These are phyloP conservation scores for Mortierella sp. DNA, from an alignment of 371 early-diverging fungal genomes.

Conservation along the genomic window DNA sequence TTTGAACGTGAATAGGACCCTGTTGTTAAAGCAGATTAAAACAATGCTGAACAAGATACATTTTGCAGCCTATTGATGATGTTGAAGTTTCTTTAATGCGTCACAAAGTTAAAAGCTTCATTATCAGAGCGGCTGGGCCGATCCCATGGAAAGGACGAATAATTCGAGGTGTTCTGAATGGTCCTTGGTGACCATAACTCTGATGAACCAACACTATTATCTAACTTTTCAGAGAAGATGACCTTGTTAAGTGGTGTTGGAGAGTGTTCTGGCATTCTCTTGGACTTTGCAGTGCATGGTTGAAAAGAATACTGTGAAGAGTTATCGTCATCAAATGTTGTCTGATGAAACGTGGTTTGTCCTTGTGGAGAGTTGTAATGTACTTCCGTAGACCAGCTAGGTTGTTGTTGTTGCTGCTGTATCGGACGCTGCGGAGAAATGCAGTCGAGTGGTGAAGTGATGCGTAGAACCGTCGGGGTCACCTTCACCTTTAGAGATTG, in stretches of 20 bases:
- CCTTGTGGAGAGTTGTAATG: no score
- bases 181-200: background rate
- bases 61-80: no score
- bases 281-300: background rate
- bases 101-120: background rate
- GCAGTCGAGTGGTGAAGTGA: conserved; percentile 3
- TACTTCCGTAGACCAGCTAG: no score
- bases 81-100: no score
- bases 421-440: background rate
- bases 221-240: background rate
- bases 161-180: background rate
- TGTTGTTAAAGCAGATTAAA: no score
- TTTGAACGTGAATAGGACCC: no score
- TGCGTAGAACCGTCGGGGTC: background rate
- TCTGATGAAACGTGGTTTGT: no score
- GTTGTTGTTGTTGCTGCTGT: no score
- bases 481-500: background rate
- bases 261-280: background rate
- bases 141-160: background rate
- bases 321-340: no score
- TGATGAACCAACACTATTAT: background rate
- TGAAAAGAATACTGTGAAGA: no score
- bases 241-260: background rate
- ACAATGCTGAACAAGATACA: no score
- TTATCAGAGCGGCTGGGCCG: background rate